Percentiles rank a stretch among this genome's conserved stretches.
Evolutionary conservation across 495 filamentous ascomycete species (phyloP).

Genomic region (Tuber calosporum): DNA sequence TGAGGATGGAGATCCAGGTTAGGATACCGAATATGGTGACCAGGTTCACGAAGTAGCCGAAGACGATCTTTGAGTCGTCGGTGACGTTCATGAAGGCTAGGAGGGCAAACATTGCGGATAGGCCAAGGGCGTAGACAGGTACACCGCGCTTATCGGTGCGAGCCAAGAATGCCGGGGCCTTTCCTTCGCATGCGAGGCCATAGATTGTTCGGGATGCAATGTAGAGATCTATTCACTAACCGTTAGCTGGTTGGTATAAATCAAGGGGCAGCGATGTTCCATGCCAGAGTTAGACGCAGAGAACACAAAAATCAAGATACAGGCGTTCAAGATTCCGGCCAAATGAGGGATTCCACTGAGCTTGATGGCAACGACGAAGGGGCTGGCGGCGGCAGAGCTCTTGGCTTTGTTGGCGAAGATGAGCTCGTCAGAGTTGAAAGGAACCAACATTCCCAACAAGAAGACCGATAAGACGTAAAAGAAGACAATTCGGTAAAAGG

Average conservation of each 20-base stretch:
- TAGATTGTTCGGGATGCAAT: constrained; percentile 77
- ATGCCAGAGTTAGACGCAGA: constrained; percentile 62
- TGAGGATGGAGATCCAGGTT: constrained; percentile 76
- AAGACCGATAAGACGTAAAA: constrained; percentile 67
- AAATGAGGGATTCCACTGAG: constrained; percentile 51
- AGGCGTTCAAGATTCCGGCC: constrained; percentile 55
- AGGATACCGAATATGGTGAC: constrained; percentile 72
- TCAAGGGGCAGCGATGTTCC: constrained; percentile 25
- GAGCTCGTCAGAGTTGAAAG: constrained; percentile 50
- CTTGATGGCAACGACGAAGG: constrained; percentile 57
- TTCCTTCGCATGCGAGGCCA: constrained; percentile 66
- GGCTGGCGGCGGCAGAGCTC: constrained; percentile 51
- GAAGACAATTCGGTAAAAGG: constrained; percentile 79
- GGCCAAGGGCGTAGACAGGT: constrained; percentile 59
- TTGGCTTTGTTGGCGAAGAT: constrained; percentile 48
- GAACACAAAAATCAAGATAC: constrained; percentile 72
- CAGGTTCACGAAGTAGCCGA: constrained; percentile 79
- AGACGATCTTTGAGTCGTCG: constrained; percentile 60
- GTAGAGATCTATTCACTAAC: constrained; percentile 52
- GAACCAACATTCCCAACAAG: constrained; percentile 54
- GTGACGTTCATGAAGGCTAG: constrained; percentile 75
- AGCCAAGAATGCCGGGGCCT: constrained; percentile 65
- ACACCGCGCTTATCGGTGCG: constrained; percentile 68
- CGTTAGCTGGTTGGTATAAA: constrained; percentile 11
- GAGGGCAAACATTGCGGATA: constrained; percentile 56